Base-by-base conservation (phyloP, 1,139 yeast species). In the Saccharomyces hybrid region DNA sequence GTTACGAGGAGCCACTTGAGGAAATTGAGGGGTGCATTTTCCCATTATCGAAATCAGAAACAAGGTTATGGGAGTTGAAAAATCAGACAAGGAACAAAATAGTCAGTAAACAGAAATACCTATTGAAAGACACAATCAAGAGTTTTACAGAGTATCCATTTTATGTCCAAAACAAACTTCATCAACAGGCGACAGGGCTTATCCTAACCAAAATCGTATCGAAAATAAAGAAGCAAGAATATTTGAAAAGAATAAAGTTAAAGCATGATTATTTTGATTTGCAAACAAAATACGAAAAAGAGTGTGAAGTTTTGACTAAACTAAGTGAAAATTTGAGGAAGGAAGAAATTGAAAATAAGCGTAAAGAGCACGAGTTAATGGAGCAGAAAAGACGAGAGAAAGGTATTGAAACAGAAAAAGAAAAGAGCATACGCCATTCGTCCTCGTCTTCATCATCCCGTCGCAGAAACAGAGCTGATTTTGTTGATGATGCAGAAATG, bases 391-490 rank as follows among this genome's bases (percentile, higher is more conserved):
- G 60, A 62, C 51, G 62, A 63, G 52, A 58, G 57, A 31, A 62
- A 55, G 23, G 49, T 46, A 27, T 53, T 57, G 44, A 62, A 59
- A 51, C 71, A 62, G 62, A 70, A 51, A 34, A 57, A 47, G 23
- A 61, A 53, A 58, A 55, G 52, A 57, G 56, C 57, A 38, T 38
- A 38, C 44, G 44, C 11, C 23, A 38, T 11, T n/a, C 44, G 2
- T 55, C 65, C 55, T 54, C 77, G 77, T 48, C 75, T 84, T 51
- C 64, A 55, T 53, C 76, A 78, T 38, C 74, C 85, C 60, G 96
- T 83, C 63, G 82, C 80, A 65, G 95, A 86, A 68, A 86, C 82
- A 63, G 93, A 83, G 62, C 83, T 79, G 71, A 69, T 57, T 69
- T 70, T 57, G 73, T 70, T 13, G 73, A 69, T 61, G 68, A 64